Evolutionary conservation across 2,329 filamentous ascomycete species (phyloP).

Genomic region (Aspergillus proliferans): DNA sequence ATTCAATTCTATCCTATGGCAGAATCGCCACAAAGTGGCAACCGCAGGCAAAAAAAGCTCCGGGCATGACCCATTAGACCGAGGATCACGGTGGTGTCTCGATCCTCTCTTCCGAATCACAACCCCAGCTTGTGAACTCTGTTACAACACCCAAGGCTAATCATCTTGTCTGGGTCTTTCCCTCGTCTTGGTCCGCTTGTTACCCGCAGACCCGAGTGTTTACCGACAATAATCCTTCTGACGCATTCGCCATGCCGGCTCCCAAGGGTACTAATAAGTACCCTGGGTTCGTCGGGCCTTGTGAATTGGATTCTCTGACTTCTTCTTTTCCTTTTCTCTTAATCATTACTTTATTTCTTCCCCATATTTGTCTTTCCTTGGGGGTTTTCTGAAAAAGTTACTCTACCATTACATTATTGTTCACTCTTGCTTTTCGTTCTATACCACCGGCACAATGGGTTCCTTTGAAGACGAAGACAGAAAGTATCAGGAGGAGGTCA

Average conservation of each 20-base stretch:
- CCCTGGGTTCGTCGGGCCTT: conserved; percentile 23
- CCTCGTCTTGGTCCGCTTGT: conserved; percentile 10
- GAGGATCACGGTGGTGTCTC: conserved; percentile 28
- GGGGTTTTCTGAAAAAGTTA: conserved; percentile 3
- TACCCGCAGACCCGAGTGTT: conserved; percentile 36
- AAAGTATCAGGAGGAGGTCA: conserved; percentile 74
- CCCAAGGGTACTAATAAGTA: conserved; percentile 24
- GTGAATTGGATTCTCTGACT: conserved; percentile 14
- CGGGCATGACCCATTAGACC: conserved; percentile 28
- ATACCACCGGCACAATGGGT: conserved; percentile 28
- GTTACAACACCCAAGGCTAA: conserved; percentile 4
- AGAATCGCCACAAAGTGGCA: not conserved
- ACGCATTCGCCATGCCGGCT: conserved; percentile 24
- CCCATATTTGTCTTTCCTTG: conserved; percentile 4
- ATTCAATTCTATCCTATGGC: not conserved
- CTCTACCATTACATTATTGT: conserved; percentile 1
- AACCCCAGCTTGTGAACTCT: conserved; percentile 23
- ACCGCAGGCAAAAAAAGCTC: not conserved
- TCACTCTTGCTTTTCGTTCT: conserved; percentile 1
- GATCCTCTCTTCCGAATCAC: conserved; percentile 34
- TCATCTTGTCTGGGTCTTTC: not conserved
- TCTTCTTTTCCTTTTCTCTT: conserved; percentile 3
- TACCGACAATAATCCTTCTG: conserved; percentile 27
- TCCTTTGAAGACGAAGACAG: conserved; percentile 61
- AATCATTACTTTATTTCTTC: conserved; percentile 5